Percentiles rank a stretch among this genome's conserved stretches.
These are phyloP conservation scores for Serendipita sp. DNA, from an alignment of 768 basidiomycete species.

Conservation along the genomic window DNA sequence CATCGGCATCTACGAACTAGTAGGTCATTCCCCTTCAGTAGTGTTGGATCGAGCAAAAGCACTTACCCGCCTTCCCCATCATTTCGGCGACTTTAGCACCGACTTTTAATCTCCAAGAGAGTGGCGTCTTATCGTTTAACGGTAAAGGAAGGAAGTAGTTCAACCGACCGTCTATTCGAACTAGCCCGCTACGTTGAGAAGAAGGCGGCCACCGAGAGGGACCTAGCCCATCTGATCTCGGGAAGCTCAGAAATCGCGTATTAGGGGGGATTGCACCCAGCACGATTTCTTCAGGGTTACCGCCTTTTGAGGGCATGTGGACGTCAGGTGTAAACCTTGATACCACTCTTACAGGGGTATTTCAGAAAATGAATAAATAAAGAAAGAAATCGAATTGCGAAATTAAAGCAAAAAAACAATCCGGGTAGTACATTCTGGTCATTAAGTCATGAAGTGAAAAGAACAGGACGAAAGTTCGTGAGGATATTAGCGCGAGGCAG, in stretches of 20 bases:
- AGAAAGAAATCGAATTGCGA: neutral
- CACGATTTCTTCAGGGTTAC: neutral
- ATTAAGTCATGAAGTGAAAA: neutral
- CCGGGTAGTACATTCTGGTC: neutral
- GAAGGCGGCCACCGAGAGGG: constrained; percentile 42
- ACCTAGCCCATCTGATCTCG: constrained; percentile 41
- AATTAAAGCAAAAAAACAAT: neutral
- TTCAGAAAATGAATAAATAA: no score
- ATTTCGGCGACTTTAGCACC: constrained; percentile 27
- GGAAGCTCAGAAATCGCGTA: constrained; percentile 40
- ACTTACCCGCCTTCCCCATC: constrained; percentile 35
- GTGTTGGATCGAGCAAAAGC: constrained; percentile 19
- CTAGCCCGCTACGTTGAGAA: constrained; percentile 26
- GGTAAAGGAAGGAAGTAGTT: constrained; percentile 50
- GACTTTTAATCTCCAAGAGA: constrained; percentile 41
- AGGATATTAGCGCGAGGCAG: neutral
- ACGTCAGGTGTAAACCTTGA: neutral
- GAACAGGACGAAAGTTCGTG: neutral
- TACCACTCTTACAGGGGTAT: no score
- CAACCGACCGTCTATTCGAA: constrained; percentile 37
- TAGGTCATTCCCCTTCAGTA: constrained; percentile 17
- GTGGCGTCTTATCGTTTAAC: constrained; percentile 31
- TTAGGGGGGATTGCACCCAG: neutral
- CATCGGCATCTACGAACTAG: constrained; percentile 10
- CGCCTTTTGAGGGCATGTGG: neutral